These are phyloP conservation scores for Stromatinia cepivora DNA, from an alignment of 2,329 filamentous ascomycete genomes.

Conservation along the genomic window DNA sequence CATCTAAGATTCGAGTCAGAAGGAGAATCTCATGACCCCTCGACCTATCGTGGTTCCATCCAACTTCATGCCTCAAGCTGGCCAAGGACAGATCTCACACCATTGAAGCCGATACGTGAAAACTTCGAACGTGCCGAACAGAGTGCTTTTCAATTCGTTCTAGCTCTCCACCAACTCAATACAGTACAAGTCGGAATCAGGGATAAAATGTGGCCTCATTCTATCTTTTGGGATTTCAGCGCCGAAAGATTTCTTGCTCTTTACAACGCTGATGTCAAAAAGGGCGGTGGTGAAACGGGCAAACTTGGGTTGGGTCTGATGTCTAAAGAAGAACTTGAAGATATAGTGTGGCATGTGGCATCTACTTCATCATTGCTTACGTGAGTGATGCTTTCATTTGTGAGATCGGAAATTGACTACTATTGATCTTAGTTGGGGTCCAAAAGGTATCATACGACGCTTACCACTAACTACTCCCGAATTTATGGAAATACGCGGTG, in stretches of 20 bases:
- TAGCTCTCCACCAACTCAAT: background rate
- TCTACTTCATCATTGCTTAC: background rate
- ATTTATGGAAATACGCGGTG: background rate
- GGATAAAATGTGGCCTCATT: background rate
- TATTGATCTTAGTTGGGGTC: background rate
- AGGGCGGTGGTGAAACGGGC: too few relatives aligned
- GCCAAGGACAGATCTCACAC: constrained; percentile 9
- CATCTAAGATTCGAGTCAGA: constrained; percentile 3
- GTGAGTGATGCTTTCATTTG: background rate
- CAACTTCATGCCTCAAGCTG: constrained; percentile 8
- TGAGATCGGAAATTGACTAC: background rate
- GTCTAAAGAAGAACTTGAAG: background rate
- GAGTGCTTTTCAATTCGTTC: background rate
- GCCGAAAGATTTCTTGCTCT: background rate
- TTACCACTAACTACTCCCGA: background rate
- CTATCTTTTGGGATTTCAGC: constrained; percentile 6
- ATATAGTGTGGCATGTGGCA: background rate
- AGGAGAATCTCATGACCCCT: background rate
- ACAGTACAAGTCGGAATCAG: accelerated
- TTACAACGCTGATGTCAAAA: background rate
- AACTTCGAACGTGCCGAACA: too few relatives aligned
- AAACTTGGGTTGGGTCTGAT: background rate
- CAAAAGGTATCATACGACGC: constrained; percentile 1
- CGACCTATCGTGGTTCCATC: constrained; percentile 15
- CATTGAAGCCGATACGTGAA: background rate